Conservation (phyloP, 495 filamentous ascomycete genomes). For the Stereocaulon alpinum region DNA sequence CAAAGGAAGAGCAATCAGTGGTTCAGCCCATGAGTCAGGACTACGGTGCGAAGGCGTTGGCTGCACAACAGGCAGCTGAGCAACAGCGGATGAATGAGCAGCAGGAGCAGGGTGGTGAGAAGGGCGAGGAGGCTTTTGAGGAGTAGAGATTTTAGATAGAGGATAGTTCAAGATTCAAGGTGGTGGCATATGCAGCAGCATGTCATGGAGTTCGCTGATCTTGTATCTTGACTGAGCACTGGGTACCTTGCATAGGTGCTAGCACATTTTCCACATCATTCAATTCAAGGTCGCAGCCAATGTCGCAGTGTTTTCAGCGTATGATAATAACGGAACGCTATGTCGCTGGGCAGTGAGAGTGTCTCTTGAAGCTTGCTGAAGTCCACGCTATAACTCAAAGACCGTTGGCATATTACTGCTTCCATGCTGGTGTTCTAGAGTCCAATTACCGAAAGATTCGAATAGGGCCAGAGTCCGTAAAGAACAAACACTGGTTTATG, state of each 20-base stretch:
- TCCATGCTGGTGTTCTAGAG: no score
- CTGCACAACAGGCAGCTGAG: slow-evolving; percentile 75
- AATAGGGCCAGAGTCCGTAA: not conserved
- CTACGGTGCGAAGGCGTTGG: slow-evolving; percentile 92
- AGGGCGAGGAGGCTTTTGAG: slow-evolving; percentile 28
- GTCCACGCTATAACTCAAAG: no score
- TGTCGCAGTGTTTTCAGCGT: not conserved
- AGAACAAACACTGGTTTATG: slow-evolving; percentile 21
- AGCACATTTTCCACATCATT: not conserved
- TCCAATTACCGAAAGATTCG: not conserved
- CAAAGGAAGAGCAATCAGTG: slow-evolving; percentile 94
- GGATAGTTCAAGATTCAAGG: not conserved
- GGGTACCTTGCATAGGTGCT: not conserved
- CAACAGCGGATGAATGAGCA: slow-evolving; percentile 55
- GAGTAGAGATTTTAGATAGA: slow-evolving; percentile 23
- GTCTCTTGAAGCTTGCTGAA: not conserved
- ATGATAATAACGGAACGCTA: not conserved
- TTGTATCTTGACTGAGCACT: not conserved
- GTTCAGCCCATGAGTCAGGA: slow-evolving; percentile 92
- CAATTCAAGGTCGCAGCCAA: not conserved
- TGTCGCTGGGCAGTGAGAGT: not conserved
- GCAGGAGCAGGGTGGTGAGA: slow-evolving; percentile 36
- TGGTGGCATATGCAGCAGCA: not conserved
- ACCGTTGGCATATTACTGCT: no score
- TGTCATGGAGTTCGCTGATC: slow-evolving; percentile 1